phyloP scores from a whole-genome alignment of 2,329 filamentous ascomycete species.

The Dichotomopilus funicola region DNA sequence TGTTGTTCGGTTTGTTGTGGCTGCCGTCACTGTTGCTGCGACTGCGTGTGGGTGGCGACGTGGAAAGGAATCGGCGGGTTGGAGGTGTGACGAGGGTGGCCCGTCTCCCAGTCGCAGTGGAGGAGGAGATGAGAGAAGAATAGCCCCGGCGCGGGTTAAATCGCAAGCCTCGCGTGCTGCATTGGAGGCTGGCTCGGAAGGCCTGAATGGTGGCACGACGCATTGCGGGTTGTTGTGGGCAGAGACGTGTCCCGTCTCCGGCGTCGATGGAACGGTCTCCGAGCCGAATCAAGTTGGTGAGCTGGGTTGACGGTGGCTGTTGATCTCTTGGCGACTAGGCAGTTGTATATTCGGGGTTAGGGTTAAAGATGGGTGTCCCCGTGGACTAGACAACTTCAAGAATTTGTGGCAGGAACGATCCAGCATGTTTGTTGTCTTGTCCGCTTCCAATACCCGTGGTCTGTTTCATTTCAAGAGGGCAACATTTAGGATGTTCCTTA shows the following conservation, averaged over 20 bases:
- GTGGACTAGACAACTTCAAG: no score
- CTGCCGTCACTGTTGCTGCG: conserved; percentile 26
- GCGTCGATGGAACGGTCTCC: neutral
- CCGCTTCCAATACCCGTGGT: no score
- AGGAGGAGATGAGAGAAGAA: conserved; percentile 26
- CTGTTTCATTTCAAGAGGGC: no score
- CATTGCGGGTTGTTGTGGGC: conserved; percentile 45
- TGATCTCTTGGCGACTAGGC: no score
- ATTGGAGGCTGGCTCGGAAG: conserved; percentile 61
- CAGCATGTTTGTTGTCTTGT: no score
- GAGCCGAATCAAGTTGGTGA: conserved; percentile 4
- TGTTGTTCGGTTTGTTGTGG: conserved; percentile 11
- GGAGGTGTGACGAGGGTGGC: conserved; percentile 19
- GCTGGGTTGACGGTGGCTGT: conserved; percentile 10
- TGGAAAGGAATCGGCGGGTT: conserved; percentile 19
- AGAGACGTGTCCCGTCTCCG: conserved; percentile 11
- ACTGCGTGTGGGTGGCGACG: conserved; percentile 28
- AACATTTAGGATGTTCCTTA: no score
- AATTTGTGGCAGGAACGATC: no score
- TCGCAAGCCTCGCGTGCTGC: conserved; percentile 55
- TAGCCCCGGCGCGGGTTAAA: conserved; percentile 37
- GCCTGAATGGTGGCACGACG: conserved; percentile 65
- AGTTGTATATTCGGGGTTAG: no score
- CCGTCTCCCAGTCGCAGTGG: conserved; percentile 15
- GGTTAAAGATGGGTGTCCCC: no score